These are phyloP conservation scores for Sisymbrium altissimum DNA, from an alignment of 345 rosid genomes.

Conservation along the genomic window DNA sequence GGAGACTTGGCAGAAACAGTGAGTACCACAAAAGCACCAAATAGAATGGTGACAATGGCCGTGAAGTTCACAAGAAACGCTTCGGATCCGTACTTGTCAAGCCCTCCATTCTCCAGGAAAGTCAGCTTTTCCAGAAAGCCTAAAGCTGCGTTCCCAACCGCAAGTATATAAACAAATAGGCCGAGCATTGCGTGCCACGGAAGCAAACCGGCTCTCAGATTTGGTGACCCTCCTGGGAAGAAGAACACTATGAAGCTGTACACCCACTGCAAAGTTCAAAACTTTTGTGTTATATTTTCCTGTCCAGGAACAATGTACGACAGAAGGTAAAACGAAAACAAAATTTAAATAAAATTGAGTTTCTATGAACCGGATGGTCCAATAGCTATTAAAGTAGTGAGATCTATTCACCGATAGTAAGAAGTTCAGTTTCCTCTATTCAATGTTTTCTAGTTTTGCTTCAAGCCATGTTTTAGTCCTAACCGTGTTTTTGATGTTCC, in stretches of 20 bases:
- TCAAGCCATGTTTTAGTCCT: neutral
- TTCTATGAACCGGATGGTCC: neutral
- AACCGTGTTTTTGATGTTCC: neutral
- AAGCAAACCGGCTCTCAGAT: constrained; percentile 47
- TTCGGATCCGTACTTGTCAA: constrained; percentile 75
- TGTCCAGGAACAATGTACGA: neutral
- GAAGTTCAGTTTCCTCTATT: neutral
- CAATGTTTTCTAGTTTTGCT: neutral
- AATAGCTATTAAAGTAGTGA: neutral
- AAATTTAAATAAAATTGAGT: neutral
- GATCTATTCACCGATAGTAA: neutral
- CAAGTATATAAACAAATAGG: constrained; percentile 53
- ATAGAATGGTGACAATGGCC: constrained; percentile 64
- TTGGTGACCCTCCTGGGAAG: constrained; percentile 64
- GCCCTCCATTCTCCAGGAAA: constrained; percentile 70
- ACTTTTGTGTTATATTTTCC: neutral
- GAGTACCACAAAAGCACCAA: constrained; percentile 63
- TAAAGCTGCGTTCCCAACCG: constrained; percentile 59
- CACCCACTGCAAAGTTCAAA: constrained; percentile 60
- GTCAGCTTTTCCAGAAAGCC: constrained; percentile 92
- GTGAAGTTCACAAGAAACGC: constrained; percentile 91
- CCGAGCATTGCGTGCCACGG: constrained; percentile 88
- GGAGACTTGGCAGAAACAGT: constrained; percentile 48
- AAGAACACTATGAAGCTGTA: constrained; percentile 76
- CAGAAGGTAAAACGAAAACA: too few species aligned